Evolutionary conservation across 805 yeast species (phyloP), one percentile per base, ranked within the genome.

Genomic region (Pichia membranifaciens): DNA sequence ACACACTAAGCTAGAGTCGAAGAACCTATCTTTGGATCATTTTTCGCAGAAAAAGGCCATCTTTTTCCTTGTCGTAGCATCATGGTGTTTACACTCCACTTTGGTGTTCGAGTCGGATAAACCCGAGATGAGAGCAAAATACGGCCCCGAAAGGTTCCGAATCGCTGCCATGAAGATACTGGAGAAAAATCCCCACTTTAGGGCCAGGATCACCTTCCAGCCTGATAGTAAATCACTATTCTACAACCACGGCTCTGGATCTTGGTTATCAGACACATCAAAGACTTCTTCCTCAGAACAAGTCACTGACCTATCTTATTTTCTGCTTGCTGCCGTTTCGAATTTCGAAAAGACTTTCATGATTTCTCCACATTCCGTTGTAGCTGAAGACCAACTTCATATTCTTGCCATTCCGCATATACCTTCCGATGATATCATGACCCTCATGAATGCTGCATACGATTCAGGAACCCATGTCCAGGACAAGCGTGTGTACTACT

Each of bases 11-110:
- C 7, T 47, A 8, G 31, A 18, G 8, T 18, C 44, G n/a, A 18
- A 33, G 3, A 38, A 42, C 36, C 4, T 4, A 1, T n/a, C 17
- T n/a, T 13, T 28, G 17, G 17, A 13, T 3, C 15, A 10, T 20
- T 29, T 46, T 15, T 7, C 31, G 6, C 3, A 28, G 15, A 16
- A 62, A 66, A 7, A 33, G 8, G 6, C 16, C 8, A 17, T n/a
- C 6, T 55, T 58, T 44, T 70, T 81, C 58, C 50, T 76, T 16
- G 87, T 87, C 2, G 95, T 89, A 9, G 71, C 79, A 0, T 85
- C 96, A 0, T 81, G 95, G 87, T 95, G 84, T 0, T 77, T 88
- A 52, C 97, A 90, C 64, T 88, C 96, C 2, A 78, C 89, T 3
- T 64, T 90, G 43, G 89, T 90, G 2, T 90, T 90, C 28, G 84